Evolutionary conservation across 1,284 basidiomycete species (phyloP).

Genomic region (Tilletia setariae): DNA sequence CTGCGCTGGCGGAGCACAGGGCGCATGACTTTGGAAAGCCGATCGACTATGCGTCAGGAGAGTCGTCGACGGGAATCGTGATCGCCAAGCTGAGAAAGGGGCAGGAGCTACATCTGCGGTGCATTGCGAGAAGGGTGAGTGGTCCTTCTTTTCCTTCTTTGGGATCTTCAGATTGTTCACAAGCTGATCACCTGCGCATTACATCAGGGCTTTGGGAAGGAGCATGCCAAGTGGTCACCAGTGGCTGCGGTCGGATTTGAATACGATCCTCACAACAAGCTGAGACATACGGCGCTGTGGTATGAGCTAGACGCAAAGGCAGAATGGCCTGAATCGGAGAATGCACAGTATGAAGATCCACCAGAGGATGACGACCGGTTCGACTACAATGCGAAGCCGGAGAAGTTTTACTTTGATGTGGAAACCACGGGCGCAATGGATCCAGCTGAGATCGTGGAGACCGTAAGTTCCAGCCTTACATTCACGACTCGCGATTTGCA

Average conservation of each 20-base stretch:
- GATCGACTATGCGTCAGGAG: slow-evolving; percentile 3
- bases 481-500: too few species aligned
- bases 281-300: slow-evolving; percentile 95
- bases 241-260: slow-evolving; percentile 92
- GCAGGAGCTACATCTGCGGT: slow-evolving; percentile 81
- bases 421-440: slow-evolving; percentile 49
- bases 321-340: slow-evolving; percentile 50
- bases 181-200: neutral
- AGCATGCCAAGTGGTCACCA: slow-evolving; percentile 99
- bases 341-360: slow-evolving; percentile 50
- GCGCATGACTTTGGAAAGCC: neutral
- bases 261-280: slow-evolving; percentile 96
- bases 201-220: slow-evolving; percentile 85
- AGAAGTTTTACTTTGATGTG: slow-evolving; percentile 52
- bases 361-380: slow-evolving; percentile 44
- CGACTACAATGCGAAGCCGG: slow-evolving; percentile 44
- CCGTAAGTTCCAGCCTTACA: slow-evolving; percentile 24
- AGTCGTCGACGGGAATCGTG: slow-evolving; percentile 60
- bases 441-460: slow-evolving; percentile 50
- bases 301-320: slow-evolving; percentile 63
- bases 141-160: neutral
- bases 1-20: neutral
- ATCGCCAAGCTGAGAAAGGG: slow-evolving; percentile 90
- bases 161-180: neutral
- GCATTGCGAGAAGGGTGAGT: slow-evolving; percentile 85